A percentile compares a stretch with the other conserved stretches of the same genome.
Evolutionary conservation across 1,139 yeast genomes (phyloP).

Genomic region (Debaryomyces subglobosus): DNA sequence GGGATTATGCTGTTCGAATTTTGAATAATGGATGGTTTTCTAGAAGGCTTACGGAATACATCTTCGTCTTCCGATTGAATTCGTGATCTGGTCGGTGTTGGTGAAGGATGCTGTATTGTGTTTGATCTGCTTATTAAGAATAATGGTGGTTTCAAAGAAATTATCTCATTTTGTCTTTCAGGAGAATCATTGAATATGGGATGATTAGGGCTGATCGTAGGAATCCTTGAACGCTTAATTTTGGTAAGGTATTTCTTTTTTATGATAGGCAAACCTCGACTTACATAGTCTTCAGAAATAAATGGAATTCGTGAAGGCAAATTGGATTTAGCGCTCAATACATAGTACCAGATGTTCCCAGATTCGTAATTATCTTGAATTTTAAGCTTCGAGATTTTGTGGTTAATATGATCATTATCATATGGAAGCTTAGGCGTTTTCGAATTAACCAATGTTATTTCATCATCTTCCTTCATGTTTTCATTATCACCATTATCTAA

Average conservation of each 20-base stretch:
- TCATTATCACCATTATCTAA: not conserved
- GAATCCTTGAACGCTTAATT: constrained; percentile 25
- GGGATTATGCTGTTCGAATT: not conserved
- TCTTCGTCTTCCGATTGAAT: constrained; percentile 4
- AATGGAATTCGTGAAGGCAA: constrained; percentile 25
- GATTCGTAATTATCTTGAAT: constrained; percentile 1
- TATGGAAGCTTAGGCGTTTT: constrained; percentile 18
- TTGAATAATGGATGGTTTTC: constrained; percentile 5
- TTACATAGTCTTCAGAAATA: constrained; percentile 27
- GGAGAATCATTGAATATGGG: constrained; percentile 34
- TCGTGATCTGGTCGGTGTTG: constrained; percentile 8
- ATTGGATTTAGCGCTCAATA: constrained; percentile 7
- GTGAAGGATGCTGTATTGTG: constrained; percentile 8
- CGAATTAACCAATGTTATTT: constrained; percentile 22
- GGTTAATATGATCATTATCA: constrained; percentile 10
- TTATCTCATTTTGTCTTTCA: constrained; percentile 12
- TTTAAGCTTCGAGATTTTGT: constrained; percentile 3
- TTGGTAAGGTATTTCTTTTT: constrained; percentile 20
- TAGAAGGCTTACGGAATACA: constrained; percentile 7
- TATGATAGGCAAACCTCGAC: constrained; percentile 27
- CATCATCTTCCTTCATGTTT: constrained; percentile 22
- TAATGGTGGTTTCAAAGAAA: constrained; percentile 13
- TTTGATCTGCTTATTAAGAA: constrained; percentile 7
- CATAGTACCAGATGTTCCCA: constrained; percentile 10
- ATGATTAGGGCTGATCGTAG: constrained; percentile 35